Evolutionary conservation across 2,329 filamentous ascomycete species (phyloP).

Genomic region (Cryphonectria parasitica): DNA sequence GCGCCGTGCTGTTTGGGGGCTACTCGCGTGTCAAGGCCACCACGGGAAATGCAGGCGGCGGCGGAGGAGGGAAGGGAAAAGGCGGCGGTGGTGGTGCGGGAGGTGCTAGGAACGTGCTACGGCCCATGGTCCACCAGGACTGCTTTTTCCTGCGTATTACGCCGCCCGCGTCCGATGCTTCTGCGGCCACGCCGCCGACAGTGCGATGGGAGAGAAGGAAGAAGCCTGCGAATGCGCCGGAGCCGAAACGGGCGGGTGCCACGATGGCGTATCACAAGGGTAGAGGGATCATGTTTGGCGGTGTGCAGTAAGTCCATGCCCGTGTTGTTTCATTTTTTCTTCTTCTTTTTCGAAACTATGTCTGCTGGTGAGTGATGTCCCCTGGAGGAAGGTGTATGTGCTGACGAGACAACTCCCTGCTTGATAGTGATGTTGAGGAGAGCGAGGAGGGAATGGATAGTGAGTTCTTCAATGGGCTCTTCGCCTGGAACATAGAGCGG

Average conservation of each 20-base stretch:
- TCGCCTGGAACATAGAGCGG: slow-evolving; percentile 92
- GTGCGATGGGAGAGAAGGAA: slow-evolving; percentile 94
- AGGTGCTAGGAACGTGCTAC: slow-evolving; percentile 72
- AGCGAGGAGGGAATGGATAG: slow-evolving; percentile 95
- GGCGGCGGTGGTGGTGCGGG: slow-evolving; percentile 67
- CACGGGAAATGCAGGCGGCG: slow-evolving; percentile 63
- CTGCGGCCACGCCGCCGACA: slow-evolving; percentile 66
- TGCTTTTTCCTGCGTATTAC: slow-evolving; percentile 89
- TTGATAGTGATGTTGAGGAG: slow-evolving; percentile 71
- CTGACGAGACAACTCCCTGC: neutral
- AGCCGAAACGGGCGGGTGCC: slow-evolving; percentile 80
- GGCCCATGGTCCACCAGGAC: slow-evolving; percentile 91
- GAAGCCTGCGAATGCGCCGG: slow-evolving; percentile 86
- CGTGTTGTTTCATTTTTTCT: neutral
- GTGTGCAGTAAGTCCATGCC: slow-evolving; percentile 65
- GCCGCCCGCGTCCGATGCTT: slow-evolving; percentile 69
- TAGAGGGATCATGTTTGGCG: slow-evolving; percentile 89
- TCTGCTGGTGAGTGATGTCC: neutral
- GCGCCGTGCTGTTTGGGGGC: slow-evolving; percentile 88
- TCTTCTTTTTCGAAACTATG: neutral
- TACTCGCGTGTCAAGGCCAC: slow-evolving; percentile 88
- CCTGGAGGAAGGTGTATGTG: too few species aligned
- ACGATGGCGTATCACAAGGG: slow-evolving; percentile 96
- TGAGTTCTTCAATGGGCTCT: slow-evolving; percentile 93
- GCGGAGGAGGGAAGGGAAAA: slow-evolving; percentile 53